These are phyloP conservation scores for Trichocomaceae sp. DNA, from an alignment of 2,329 filamentous ascomycete species.

Conservation along the genomic window DNA sequence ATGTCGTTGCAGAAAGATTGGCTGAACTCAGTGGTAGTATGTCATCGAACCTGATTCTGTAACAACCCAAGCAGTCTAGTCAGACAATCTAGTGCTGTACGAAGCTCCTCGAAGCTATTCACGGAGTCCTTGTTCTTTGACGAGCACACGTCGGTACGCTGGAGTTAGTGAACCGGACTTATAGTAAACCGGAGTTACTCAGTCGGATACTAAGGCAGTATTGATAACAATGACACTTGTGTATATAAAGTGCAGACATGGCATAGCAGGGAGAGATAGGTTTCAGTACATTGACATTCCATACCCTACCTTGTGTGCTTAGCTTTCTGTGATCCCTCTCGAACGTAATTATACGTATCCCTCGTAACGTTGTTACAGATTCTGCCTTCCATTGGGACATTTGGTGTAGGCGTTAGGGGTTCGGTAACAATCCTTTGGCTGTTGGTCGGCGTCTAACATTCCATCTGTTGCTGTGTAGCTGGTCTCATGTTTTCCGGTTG, in stretches of 20 bases:
- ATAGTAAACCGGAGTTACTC: background rate
- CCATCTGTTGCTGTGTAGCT: too few relatives aligned
- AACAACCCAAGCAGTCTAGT: background rate
- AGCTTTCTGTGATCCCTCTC: background rate
- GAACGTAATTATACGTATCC: background rate
- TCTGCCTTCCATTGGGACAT: too few relatives aligned
- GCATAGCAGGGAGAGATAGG: background rate
- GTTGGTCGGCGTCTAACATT: too few relatives aligned
- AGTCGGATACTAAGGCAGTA: background rate
- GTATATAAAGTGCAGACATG: background rate
- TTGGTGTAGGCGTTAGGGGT: too few relatives aligned
- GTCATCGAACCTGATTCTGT: too few relatives aligned
- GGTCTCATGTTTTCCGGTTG: too few relatives aligned
- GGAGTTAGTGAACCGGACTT: background rate
- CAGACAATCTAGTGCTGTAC: background rate
- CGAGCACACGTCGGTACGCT: background rate
- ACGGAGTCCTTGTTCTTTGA: background rate
- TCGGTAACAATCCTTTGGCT: too few relatives aligned
- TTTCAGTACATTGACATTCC: constrained; percentile 5
- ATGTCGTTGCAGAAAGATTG: too few relatives aligned
- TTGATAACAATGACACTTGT: background rate
- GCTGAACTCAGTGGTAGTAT: too few relatives aligned
- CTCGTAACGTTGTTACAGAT: constrained; percentile 2
- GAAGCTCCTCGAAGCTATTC: background rate
- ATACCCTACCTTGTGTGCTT: constrained; percentile 3